phyloP scores from a whole-genome alignment of 129 eudicot genomes.

The Lonicera japonica region DNA sequence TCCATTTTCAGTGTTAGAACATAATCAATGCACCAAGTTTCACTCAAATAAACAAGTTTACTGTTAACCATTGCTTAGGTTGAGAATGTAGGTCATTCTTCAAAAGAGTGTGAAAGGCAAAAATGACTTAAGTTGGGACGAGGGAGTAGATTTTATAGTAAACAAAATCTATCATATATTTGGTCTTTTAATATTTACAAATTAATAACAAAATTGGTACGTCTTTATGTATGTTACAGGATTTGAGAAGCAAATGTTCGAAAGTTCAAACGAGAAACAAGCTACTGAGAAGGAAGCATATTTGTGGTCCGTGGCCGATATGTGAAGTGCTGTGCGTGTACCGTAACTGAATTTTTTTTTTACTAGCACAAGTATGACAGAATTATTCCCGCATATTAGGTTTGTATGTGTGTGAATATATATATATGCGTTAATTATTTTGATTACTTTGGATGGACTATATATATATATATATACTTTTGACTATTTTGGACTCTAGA shows the following conservation, averaged over 20 bases:
- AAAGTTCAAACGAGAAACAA: slow-evolving; percentile 63
- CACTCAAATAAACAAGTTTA: no score
- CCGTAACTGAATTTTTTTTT: no score
- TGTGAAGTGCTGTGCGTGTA: slow-evolving; percentile 31
- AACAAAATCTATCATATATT: neutral
- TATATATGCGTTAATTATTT: no score
- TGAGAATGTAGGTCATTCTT: neutral
- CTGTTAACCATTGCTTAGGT: no score
- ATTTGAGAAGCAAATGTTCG: slow-evolving; percentile 71
- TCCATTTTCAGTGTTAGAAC: no score
- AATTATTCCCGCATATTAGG: no score
- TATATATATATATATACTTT: no score
- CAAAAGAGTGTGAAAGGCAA: neutral
- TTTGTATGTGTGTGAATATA: no score
- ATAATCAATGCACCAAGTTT: no score
- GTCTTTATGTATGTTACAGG: slow-evolving; percentile 32
- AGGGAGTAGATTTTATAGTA: neutral
- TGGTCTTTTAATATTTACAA: neutral
- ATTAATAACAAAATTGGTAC: neutral
- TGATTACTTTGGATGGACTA: no score
- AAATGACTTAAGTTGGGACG: neutral
- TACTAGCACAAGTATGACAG: no score
- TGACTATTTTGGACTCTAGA: no score
- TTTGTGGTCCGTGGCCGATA: slow-evolving; percentile 84
- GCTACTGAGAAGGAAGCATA: slow-evolving; percentile 88